Conservation (phyloP, 2,329 filamentous ascomycete genomes). For the Penicillium janthinellum region DNA sequence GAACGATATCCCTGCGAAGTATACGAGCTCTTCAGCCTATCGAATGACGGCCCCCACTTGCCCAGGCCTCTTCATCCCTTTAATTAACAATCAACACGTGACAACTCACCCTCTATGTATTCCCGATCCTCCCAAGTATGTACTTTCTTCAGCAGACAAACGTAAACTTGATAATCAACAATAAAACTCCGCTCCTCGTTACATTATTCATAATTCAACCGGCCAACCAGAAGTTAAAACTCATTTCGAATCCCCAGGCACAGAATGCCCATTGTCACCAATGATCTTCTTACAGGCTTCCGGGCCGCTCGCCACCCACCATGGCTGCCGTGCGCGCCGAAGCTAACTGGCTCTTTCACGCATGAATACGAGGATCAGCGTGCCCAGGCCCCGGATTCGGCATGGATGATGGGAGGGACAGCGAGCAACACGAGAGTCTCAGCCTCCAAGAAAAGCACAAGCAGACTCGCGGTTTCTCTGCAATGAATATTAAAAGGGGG, state of each 20-base stretch:
- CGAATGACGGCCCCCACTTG: too few relatives aligned
- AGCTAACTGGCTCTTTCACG: neutral
- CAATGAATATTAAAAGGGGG: neutral
- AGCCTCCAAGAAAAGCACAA: too few relatives aligned
- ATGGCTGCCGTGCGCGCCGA: neutral
- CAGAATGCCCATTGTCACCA: neutral
- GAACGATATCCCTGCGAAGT: too few relatives aligned
- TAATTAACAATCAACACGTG: too few relatives aligned
- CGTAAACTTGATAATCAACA: too few relatives aligned
- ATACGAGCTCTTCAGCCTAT: too few relatives aligned
- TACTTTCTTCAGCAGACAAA: too few relatives aligned
- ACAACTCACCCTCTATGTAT: too few relatives aligned
- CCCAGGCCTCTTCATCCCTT: too few relatives aligned
- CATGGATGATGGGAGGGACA: neutral
- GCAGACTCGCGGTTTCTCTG: neutral
- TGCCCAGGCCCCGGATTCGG: slow-evolving; percentile 7
- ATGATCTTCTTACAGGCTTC: neutral
- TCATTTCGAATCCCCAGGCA: neutral
- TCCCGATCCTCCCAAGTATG: too few relatives aligned
- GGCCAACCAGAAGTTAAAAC: neutral
- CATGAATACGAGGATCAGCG: slow-evolving; percentile 16
- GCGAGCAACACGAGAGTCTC: neutral
- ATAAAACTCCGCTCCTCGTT: too few relatives aligned
- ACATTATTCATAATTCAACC: neutral
- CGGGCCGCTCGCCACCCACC: neutral